These are phyloP conservation scores for Salix dunnii DNA, from an alignment of 345 rosid genomes.

Conservation along the genomic window DNA sequence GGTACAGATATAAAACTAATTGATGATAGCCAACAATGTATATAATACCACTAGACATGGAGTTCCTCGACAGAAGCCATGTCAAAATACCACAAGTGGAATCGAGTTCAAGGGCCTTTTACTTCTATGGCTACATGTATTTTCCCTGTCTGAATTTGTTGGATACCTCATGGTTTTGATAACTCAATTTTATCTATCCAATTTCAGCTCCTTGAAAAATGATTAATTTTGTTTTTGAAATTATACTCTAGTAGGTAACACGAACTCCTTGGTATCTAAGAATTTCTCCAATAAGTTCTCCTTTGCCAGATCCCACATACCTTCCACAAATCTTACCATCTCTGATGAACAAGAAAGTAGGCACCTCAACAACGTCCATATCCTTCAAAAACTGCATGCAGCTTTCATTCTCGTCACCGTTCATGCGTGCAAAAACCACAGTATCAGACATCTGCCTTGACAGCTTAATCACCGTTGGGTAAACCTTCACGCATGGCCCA, in stretches of 20 bases:
- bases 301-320: conserved; percentile 91
- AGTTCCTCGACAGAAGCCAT: too few relatives aligned
- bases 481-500: conserved; percentile 95
- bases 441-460: conserved; percentile 72
- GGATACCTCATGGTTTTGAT: too few relatives aligned
- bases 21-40: too few relatives aligned
- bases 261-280: conserved; percentile 89
- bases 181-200: neutral
- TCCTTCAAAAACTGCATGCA: conserved; percentile 85
- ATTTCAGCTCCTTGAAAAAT: neutral
- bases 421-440: conserved; percentile 81
- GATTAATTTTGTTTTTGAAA: neutral
- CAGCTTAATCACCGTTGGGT: conserved; percentile 77
- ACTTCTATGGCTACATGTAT: neutral
- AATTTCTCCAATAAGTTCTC: conserved; percentile 91
- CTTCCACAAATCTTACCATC: conserved; percentile 71
- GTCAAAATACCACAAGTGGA: too few relatives aligned
- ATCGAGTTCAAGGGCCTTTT: too few relatives aligned
- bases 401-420: conserved; percentile 92
- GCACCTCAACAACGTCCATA: conserved; percentile 82
- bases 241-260: conserved; percentile 45
- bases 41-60: too few relatives aligned
- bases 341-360: conserved; percentile 80
- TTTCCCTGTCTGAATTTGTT: neutral
- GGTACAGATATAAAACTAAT: too few relatives aligned